Evolutionary conservation across 192 early-diverging fungal species (phyloP), one percentile per base, ranked within the genome.

Genomic region (Coemansia sp.): DNA sequence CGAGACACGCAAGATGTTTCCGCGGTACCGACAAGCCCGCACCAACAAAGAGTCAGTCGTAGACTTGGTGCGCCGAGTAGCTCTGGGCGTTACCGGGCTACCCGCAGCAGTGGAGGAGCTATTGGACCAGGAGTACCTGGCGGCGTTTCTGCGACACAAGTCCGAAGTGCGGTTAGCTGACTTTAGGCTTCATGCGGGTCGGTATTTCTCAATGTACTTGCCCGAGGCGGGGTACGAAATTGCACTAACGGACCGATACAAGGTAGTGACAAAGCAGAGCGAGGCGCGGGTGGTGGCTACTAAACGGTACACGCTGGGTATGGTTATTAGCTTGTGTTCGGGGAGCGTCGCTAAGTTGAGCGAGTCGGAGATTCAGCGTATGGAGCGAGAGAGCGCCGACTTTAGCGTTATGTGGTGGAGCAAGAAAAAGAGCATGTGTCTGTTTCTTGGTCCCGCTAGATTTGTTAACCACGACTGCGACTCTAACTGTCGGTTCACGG

Each of bases 401-500:
- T 92, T 90, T 70, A 84, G 81, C 55, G 86, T 92, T 56, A 87
- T 92, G 75, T 88, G 74, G 70, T 87, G 84, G 48, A 77, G 72
- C 31, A 84, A 83, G 66, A 72, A 83, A 38, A 82, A 77, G 10
- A 68, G 69, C 62, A 84, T 82, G 74, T 88, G 86, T 59, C 57
- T 90, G 34, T 87, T 92, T 47, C 68, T 89, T 34, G 90, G 90
- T 16, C 90, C 90, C 3, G 90, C 88, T 2, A 79, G 90, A 12
- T 92, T 92, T 65, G 86, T 87, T 38, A 92, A 92, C 70, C 90
- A 92, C 66, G 88, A 92, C 68, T 92, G 90, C 66, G 67, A 82
- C 47, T 84, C 90, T 1, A 91, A 89, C 53, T 84, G 81, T 59
- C 71, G 82, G 68, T 76, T 83, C 45, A 83, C 75, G 5, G 62